Percentiles rank a stretch among this genome's conserved stretches.
Evolutionary conservation across 441 rosid genomes (phyloP).

Genomic region (Gossypium lobatum): DNA sequence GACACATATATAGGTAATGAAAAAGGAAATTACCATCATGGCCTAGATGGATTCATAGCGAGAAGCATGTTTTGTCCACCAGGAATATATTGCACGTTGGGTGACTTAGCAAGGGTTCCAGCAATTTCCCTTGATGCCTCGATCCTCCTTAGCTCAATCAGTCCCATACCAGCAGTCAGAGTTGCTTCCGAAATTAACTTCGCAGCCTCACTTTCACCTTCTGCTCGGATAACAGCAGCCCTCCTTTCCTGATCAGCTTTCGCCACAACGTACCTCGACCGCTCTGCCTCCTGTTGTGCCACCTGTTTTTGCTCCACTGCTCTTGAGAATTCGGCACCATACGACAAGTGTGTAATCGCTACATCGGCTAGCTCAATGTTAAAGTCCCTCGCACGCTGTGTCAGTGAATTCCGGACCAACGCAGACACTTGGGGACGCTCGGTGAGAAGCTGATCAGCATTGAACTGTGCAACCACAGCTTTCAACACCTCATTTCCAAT

Average conservation of each 20-base stretch:
- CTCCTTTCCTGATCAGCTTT: conserved; percentile 98
- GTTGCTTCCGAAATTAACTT: conserved; percentile 85
- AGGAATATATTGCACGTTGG: conserved; percentile 82
- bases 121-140: conserved; percentile 96
- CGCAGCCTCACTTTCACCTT: conserved; percentile 97
- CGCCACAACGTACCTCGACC: conserved; percentile 84
- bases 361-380: conserved; percentile 85
- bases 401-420: conserved; percentile 60
- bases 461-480: conserved; percentile 93
- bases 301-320: conserved; percentile 99
- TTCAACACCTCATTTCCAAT: conserved; percentile 93
- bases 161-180: conserved; percentile 68
- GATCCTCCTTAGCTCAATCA: conserved; percentile 92
- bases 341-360: conserved; percentile 88
- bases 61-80: conserved; percentile 78
- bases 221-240: conserved; percentile 87
- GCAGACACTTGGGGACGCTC: conserved; percentile 95
- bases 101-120: conserved; percentile 76
- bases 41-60: conserved; percentile 48
- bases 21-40: conserved; percentile 27
- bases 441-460: conserved; percentile 95
- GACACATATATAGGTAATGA: too few relatives aligned
- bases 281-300: conserved; percentile 95
- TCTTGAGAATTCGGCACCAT: conserved; percentile 81
- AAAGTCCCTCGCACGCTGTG: conserved; percentile 78